A percentile compares a stretch with the other conserved stretches of the same genome.
These are phyloP conservation scores for Rutstroemia sp. DNA, from an alignment of 2,329 filamentous ascomycete species.

Conservation along the genomic window DNA sequence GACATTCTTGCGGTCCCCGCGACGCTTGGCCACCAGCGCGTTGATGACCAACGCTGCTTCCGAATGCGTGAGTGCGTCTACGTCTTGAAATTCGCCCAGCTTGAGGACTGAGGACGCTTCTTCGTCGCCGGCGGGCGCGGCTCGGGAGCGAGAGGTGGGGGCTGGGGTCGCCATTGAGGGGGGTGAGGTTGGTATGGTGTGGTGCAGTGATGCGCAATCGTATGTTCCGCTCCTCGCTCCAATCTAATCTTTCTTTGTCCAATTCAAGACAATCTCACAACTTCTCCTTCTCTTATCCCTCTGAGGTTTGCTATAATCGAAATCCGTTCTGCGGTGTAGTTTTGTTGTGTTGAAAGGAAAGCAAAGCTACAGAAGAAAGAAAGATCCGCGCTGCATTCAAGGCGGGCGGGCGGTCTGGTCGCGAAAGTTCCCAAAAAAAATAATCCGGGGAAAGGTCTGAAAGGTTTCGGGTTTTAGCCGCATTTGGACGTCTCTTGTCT, in stretches of 20 bases:
- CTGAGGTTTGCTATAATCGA: too few relatives aligned
- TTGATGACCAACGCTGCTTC: constrained; percentile 90
- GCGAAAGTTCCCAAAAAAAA: not conserved
- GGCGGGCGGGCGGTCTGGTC: not conserved
- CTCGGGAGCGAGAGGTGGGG: constrained; percentile 56
- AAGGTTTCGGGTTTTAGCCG: not conserved
- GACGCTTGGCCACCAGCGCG: constrained; percentile 74
- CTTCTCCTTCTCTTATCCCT: too few relatives aligned
- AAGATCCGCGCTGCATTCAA: not conserved
- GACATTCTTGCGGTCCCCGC: constrained; percentile 71
- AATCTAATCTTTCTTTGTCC: too few relatives aligned
- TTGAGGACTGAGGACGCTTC: constrained; percentile 75
- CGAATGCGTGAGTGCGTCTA: constrained; percentile 84
- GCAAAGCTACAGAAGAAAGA: not conserved
- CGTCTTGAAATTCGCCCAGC: constrained; percentile 88
- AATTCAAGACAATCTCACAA: too few relatives aligned
- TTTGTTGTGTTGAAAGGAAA: not conserved
- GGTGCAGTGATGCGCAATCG: too few relatives aligned
- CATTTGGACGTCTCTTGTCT: not conserved
- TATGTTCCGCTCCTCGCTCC: too few relatives aligned
- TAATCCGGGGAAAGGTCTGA: not conserved
- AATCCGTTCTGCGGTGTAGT: too few relatives aligned
- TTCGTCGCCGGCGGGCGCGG: constrained; percentile 69
- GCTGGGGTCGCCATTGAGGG: constrained; percentile 15
- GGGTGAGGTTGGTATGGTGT: not conserved